phyloP scores from a whole-genome alignment of 768 basidiomycete genomes.

The Hypsizygus marmoreus region DNA sequence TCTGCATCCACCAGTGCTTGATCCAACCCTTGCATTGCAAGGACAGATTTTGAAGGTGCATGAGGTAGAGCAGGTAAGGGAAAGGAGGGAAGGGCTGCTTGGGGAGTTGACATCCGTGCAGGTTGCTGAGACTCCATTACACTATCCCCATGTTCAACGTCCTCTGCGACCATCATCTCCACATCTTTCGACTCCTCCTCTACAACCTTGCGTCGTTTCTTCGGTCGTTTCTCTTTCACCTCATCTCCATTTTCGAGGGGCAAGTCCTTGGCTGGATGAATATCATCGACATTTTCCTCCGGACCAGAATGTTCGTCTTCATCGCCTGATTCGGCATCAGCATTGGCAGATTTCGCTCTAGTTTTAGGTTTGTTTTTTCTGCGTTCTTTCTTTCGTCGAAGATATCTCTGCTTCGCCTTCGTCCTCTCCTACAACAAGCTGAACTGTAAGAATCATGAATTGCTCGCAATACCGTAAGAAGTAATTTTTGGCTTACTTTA shows the following conservation, averaged over 20 bases:
- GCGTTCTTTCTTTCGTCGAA: slow-evolving; percentile 70
- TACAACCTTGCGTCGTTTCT: slow-evolving; percentile 45
- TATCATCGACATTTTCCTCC: slow-evolving; percentile 11
- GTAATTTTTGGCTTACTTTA: too few relatives aligned
- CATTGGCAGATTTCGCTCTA: slow-evolving; percentile 4
- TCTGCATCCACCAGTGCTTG: slow-evolving; percentile 70
- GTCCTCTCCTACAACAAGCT: slow-evolving; percentile 53
- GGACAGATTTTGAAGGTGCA: slow-evolving; percentile 68
- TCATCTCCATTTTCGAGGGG: slow-evolving; percentile 21
- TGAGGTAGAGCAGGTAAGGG: slow-evolving; percentile 66
- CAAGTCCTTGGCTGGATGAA: slow-evolving; percentile 14
- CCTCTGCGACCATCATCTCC: slow-evolving; percentile 21
- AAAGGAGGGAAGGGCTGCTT: slow-evolving; percentile 60
- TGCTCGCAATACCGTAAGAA: not conserved
- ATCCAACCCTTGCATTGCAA: slow-evolving; percentile 80
- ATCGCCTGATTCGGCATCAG: slow-evolving; percentile 20
- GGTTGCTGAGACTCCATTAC: slow-evolving; percentile 4
- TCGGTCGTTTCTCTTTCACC: slow-evolving; percentile 30
- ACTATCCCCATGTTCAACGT: slow-evolving; percentile 12
- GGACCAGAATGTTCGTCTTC: slow-evolving; percentile 23
- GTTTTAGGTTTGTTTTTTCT: slow-evolving; percentile 45
- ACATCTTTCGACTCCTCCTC: slow-evolving; percentile 23
- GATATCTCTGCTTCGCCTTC: slow-evolving; percentile 70
- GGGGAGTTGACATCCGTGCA: slow-evolving; percentile 25
- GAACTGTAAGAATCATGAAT: slow-evolving; percentile 22